Evolutionary conservation across 768 basidiomycete species (phyloP).

Genomic region (Lactarius deliciosus): DNA sequence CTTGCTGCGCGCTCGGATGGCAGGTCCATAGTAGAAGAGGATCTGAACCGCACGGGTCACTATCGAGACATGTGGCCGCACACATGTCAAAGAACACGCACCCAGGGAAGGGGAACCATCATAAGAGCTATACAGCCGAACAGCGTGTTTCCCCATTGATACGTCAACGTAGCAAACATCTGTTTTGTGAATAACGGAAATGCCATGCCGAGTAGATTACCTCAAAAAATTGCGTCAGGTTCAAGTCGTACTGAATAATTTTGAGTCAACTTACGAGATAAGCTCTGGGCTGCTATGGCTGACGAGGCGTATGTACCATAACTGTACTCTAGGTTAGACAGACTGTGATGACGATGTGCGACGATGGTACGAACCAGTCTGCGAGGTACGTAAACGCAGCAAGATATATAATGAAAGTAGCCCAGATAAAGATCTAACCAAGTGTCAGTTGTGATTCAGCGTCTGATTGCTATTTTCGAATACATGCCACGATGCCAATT

Average conservation of each 20-base stretch:
- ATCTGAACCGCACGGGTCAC: slow-evolving; percentile 7
- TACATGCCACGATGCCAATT: slow-evolving; percentile 47
- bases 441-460: not conserved
- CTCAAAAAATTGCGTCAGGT: slow-evolving; percentile 29
- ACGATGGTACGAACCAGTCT: slow-evolving; percentile 43
- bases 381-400: slow-evolving; percentile 49
- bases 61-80: not conserved
- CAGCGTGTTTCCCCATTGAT: slow-evolving; percentile 49
- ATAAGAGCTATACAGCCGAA: slow-evolving; percentile 43
- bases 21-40: slow-evolving; percentile 17
- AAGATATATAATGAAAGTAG: slow-evolving; percentile 45
- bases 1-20: slow-evolving; percentile 19
- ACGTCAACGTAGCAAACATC: slow-evolving; percentile 48
- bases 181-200: slow-evolving; percentile 52
- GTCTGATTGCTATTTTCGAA: not conserved
- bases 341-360: not conserved
- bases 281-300: slow-evolving; percentile 52
- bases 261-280: slow-evolving; percentile 40
- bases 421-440: slow-evolving; percentile 41
- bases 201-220: slow-evolving; percentile 42
- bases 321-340: slow-evolving; percentile 29
- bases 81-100: slow-evolving; percentile 30
- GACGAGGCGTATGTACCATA: slow-evolving; percentile 51
- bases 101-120: slow-evolving; percentile 48
- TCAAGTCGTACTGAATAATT: not conserved